These are phyloP conservation scores for Colletotrichum kahawae DNA, from an alignment of 2,329 filamentous ascomycete species.

Conservation along the genomic window DNA sequence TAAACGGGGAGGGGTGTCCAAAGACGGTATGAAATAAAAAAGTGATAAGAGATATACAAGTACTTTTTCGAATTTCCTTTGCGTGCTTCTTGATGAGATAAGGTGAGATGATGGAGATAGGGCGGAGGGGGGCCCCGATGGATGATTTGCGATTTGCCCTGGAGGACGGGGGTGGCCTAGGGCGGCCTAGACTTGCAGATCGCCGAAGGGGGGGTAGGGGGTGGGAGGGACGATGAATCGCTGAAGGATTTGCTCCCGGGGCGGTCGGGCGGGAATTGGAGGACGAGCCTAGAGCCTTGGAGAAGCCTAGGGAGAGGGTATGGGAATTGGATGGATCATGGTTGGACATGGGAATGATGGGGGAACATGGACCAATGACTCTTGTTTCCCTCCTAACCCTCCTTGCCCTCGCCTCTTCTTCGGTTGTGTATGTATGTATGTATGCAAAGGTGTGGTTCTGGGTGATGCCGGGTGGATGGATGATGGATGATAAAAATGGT, in stretches of 20 bases:
- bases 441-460: not conserved
- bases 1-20: not conserved
- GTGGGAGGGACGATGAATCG: slow-evolving; percentile 3
- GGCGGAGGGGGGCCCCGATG: not conserved
- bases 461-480: not conserved
- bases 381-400: not conserved
- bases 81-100: slow-evolving; percentile 8
- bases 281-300: not conserved
- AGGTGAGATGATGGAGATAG: not conserved
- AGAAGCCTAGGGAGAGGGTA: not conserved
- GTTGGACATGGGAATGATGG: not conserved
- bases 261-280: slow-evolving; percentile 5
- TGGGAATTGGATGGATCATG: not conserved
- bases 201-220: not conserved
- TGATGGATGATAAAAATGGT: not conserved
- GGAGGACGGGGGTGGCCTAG: not conserved
- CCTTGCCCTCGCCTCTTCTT: not conserved
- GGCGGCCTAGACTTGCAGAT: slow-evolving; percentile 19
- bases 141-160: slow-evolving; percentile 7
- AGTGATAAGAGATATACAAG: not conserved
- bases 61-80: not conserved
- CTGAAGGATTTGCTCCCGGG: slow-evolving; percentile 13
- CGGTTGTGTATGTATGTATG: not conserved
- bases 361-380: not conserved
- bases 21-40: not conserved